Conservation (phyloP, 495 filamentous ascomycete species). For the Aeminium ludgeri region DNA sequence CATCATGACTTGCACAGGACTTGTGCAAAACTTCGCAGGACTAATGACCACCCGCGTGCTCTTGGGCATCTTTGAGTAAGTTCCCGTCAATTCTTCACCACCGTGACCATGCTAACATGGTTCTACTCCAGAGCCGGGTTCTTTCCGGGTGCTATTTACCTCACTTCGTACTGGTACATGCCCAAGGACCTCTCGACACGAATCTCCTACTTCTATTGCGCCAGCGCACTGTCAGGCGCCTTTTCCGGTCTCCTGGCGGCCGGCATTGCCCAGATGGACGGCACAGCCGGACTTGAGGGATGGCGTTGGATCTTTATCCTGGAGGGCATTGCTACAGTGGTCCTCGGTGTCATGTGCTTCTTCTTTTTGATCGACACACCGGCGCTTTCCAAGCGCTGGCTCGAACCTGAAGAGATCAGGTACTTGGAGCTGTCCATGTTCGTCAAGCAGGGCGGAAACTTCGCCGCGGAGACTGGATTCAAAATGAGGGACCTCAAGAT, state of each 20-base stretch:
- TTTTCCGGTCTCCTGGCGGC: slow-evolving; percentile 15
- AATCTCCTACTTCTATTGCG: slow-evolving; percentile 7
- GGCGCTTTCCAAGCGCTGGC: not conserved
- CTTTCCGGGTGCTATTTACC: slow-evolving; percentile 5
- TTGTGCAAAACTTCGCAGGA: slow-evolving; percentile 2
- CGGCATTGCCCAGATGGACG: slow-evolving; percentile 27
- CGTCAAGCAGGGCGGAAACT: not conserved
- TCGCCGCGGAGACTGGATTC: not conserved
- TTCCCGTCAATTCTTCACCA: too few species aligned
- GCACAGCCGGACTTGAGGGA: slow-evolving; percentile 46
- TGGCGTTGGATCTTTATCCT: slow-evolving; percentile 55
- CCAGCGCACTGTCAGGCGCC: slow-evolving; percentile 7
- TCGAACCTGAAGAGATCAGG: not conserved
- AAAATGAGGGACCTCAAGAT: too few species aligned
- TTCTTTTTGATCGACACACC: not conserved
- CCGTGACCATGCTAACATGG: too few species aligned
- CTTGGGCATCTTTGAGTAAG: slow-evolving; percentile 6
- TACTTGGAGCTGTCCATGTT: not conserved
- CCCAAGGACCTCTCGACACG: not conserved
- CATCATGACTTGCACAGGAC: slow-evolving; percentile 6
- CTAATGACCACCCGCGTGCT: slow-evolving; percentile 6
- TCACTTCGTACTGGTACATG: slow-evolving; percentile 6
- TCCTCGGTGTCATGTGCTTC: not conserved
- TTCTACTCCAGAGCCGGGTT: too few species aligned
- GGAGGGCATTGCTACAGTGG: not conserved